Evolutionary conservation across 1,284 basidiomycete species (phyloP).

Genomic region (Cutaneotrichosporon daszewskae): DNA sequence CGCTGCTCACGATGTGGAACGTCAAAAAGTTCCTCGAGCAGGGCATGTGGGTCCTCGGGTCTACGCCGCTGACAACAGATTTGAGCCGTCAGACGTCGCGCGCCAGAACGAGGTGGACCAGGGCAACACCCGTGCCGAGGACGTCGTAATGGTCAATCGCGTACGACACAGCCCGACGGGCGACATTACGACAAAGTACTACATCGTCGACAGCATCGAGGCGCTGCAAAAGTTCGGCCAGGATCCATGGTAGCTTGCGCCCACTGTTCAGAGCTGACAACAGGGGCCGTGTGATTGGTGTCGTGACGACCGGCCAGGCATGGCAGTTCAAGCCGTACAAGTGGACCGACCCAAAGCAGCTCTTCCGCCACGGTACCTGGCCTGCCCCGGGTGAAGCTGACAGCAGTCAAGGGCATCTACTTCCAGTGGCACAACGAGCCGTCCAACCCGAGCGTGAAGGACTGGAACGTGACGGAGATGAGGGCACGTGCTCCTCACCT

Average conservation of each 20-base stretch:
- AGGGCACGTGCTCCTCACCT: conserved; percentile 55
- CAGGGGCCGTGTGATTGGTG: conserved; percentile 85
- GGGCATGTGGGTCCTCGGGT: conserved; percentile 58
- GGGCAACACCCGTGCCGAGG: conserved; percentile 71
- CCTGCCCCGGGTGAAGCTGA: conserved; percentile 4
- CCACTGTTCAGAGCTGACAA: conserved; percentile 3
- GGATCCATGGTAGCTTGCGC: conserved; percentile 64
- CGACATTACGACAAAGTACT: conserved; percentile 54
- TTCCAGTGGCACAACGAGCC: conserved; percentile 89
- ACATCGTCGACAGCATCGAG: conserved; percentile 87
- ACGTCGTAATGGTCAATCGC: conserved; percentile 75
- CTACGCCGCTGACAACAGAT: conserved; percentile 50
- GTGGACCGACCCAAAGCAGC: conserved; percentile 82
- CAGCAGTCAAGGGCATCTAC: conserved; percentile 81
- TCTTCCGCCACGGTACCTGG: conserved; percentile 88
- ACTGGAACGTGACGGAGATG: conserved; percentile 94
- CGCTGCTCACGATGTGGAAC: conserved; percentile 96
- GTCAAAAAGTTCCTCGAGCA: conserved; percentile 90
- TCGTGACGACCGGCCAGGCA: conserved; percentile 92
- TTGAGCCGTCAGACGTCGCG: conserved; percentile 71
- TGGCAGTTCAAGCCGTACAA: conserved; percentile 98
- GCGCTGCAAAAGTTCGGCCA: conserved; percentile 83
- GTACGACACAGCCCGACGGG: conserved; percentile 54
- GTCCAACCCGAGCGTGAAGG: conserved; percentile 76
- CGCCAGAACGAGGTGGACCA: conserved; percentile 51